Percentiles rank a stretch among this genome's conserved stretches.
Conservation (phyloP, 768 basidiomycete species). For the Mycena latifolia region DNA sequence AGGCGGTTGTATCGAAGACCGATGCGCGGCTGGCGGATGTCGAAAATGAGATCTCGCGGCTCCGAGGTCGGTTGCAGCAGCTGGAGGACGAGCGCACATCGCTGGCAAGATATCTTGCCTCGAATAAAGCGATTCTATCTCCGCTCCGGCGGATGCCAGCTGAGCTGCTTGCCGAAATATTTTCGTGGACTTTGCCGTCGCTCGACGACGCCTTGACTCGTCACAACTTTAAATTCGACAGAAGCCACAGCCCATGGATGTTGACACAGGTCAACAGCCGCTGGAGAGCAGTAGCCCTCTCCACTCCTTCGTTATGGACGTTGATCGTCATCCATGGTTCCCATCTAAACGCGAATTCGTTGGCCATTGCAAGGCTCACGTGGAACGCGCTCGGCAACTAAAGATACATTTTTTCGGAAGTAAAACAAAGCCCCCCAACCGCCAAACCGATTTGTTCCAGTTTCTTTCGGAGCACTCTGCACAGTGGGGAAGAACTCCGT, state of each 20-base stretch:
- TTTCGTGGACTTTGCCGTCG: too few species aligned
- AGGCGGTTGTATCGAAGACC: not conserved
- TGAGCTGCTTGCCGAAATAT: not conserved
- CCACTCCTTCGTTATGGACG: slow-evolving; percentile 8
- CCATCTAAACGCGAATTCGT: not conserved
- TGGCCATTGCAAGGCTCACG: not conserved
- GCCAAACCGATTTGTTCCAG: slow-evolving; percentile 3
- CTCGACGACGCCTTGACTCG: not conserved
- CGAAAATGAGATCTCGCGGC: too few species aligned
- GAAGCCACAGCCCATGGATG: not conserved
- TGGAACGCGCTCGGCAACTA: not conserved
- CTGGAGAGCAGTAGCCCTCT: too few species aligned
- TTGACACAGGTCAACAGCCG: slow-evolving; percentile 7
- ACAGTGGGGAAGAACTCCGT: not conserved
- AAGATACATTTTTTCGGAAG: not conserved
- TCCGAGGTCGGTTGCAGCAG: too few species aligned
- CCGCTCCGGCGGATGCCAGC: slow-evolving; percentile 6
- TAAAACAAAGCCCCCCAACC: not conserved
- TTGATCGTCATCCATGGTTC: slow-evolving; percentile 1
- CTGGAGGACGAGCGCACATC: too few species aligned
- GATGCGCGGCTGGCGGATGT: too few species aligned
- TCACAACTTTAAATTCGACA: not conserved
- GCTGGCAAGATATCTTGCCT: too few species aligned
- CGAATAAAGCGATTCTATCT: slow-evolving; percentile 3
- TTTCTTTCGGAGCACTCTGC: not conserved